Evolutionary conservation across 1,284 basidiomycete species (phyloP), one percentile per base, ranked within the genome.

Genomic region (Puccinia triticina): DNA sequence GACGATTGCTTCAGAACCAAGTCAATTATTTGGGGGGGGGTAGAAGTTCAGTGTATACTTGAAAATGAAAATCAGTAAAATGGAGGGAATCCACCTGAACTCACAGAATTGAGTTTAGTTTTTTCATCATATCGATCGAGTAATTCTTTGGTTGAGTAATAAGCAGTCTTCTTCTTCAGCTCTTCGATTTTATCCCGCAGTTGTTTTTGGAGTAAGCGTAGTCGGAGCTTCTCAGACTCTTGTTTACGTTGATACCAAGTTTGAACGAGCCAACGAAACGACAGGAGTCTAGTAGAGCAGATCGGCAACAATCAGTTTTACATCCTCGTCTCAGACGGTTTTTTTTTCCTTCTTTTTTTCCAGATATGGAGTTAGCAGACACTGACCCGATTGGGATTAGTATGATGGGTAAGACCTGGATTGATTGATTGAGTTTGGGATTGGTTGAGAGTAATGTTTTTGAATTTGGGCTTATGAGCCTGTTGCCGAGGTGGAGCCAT

Each of bases 81-180:
- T 73, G 16, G 50, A 83, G 48, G 83, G 84, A 77, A 83, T 82
- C 77, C 23, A n/a, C 5, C 29, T 1, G 21, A 18, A 29, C 85
- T 83, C 23, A 74, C 89, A 43, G 53, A 29, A 32, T 55, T 50
- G 26, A 55, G 53, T 34, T 50, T 85, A 43, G 88, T 83, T 11
- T 88, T 86, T 59, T 93, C 92, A 84, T 97, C 96, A 86, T 98
- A 98, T 83, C 92, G 91, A 86, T 98, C 95, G 21, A 99, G 89
- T 71, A 99, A 90, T 85, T 92, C 93, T 76, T 93, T 92, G 23
- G 95, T 96, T 37, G 91, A 91, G 87, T 99, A 95, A 87, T 94
- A 99, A 85, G 96, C 96, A 0, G 95, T 98, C 85, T 94, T 95
- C 88, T 94, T 93, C 89, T 99, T 99, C 85, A 99, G 93, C 86